Evolutionary conservation across 2,329 filamentous ascomycete genomes (phyloP), one percentile per base, ranked within the genome.

Genomic region (Claviceps africana): DNA sequence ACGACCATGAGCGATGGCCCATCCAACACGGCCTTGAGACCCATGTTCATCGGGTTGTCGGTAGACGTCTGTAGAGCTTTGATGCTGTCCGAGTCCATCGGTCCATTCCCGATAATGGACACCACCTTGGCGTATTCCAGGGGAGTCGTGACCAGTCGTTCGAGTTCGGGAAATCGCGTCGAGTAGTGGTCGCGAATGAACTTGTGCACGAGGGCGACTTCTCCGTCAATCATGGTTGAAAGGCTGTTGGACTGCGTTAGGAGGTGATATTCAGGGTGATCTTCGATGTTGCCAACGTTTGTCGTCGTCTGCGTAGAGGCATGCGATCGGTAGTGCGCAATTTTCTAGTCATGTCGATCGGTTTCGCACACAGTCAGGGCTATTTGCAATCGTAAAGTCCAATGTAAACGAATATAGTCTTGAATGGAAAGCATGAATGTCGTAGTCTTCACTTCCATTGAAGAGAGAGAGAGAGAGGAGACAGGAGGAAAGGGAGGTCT

Each of bases 141-240:
- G 1, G 93, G 89, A 61, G 91, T 95, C 53, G 87, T 88, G 55
- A 98, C 85, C 35, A 98, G 79, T 21, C 78, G 78, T 67, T 98
- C 93, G 42, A 98, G 79, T 68, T 96, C 91, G 0, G 93, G 91
- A 62, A 97, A 98, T 55, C 91, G 82, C 19, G 86, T 78, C 10
- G 90, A 95, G 71, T 98, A 98, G 69, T 96, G 88, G 62, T 98
- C 93, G 62, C 91, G 82, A 54, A 96, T 88, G 67, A 88, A 94
- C 70, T 98, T 98, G 75, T 98, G 93, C 22, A 97, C 87, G 8
- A 93, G 78, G 35, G 86, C 86, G 46, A 97, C 86, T 67, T 97
- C 91, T 64, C 87, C 88, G 59, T 95, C 90, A 59, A 97, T 96
- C 56, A 86, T 85, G 6, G 91, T 94, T 0, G 93, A 95, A 8